These are phyloP conservation scores for Fusarium chaquense DNA, from an alignment of 2,329 filamentous ascomycete genomes.

Conservation along the genomic window DNA sequence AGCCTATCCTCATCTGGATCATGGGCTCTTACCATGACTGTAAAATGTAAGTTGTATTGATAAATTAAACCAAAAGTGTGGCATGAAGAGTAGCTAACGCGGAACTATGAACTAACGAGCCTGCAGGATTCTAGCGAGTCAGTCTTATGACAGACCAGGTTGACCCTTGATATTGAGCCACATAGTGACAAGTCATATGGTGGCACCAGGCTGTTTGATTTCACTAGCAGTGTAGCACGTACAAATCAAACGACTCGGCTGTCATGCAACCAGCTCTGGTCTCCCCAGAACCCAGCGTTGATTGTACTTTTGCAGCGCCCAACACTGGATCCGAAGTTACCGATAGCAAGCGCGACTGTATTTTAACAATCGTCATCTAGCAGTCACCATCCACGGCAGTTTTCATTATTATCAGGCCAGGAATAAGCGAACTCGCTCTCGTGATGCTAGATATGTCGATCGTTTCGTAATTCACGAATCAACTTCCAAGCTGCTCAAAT, in stretches of 20 bases:
- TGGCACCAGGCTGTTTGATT: not conserved
- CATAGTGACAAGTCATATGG: not conserved
- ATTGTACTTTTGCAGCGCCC: not conserved
- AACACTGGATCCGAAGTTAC: not conserved
- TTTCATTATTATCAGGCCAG: not conserved
- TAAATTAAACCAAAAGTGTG: no score
- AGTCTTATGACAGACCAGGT: not conserved
- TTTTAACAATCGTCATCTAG: no score
- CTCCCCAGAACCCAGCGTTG: not conserved
- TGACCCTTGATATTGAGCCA: not conserved
- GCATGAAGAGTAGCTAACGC: not conserved
- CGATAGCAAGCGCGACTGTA: not conserved
- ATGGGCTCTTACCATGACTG: no score
- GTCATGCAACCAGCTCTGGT: not conserved
- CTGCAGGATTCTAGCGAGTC: not conserved
- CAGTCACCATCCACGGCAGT: no score
- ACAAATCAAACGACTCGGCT: not conserved
- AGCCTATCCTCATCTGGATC: not conserved
- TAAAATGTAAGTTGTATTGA: not conserved
- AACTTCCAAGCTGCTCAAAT: not conserved
- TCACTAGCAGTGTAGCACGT: not conserved
- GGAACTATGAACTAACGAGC: no score
- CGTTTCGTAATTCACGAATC: not conserved
- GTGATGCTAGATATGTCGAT: not conserved
- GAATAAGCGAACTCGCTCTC: not conserved